Evolutionary conservation across 768 basidiomycete genomes (phyloP).

Genomic region (Psilocybe sp.): DNA sequence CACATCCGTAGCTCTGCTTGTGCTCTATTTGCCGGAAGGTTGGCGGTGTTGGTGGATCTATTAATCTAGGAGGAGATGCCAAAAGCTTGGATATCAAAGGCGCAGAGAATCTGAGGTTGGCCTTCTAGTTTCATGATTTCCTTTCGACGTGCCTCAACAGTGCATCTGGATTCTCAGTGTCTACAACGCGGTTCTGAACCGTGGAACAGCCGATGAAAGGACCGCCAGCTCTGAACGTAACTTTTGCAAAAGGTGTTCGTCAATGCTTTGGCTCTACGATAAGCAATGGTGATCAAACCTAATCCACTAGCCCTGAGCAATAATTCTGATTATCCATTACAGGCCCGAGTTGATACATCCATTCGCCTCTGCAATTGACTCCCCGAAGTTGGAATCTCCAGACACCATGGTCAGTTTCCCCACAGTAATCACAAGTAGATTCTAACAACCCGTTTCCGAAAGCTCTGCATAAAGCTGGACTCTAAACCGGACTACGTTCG

Average conservation of each 20-base stretch:
- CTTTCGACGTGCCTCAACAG: neutral
- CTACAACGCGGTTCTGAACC: conserved; percentile 60
- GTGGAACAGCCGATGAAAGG: conserved; percentile 47
- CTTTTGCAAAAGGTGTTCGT: conserved; percentile 62
- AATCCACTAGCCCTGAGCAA: neutral
- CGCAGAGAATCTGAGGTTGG: conserved; percentile 50
- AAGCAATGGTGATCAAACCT: conserved; percentile 39
- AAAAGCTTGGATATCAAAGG: conserved; percentile 53
- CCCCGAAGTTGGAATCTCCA: conserved; percentile 51
- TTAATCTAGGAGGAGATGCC: conserved; percentile 60
- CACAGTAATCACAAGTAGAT: neutral
- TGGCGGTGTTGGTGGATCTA: conserved; percentile 60
- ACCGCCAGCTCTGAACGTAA: conserved; percentile 55
- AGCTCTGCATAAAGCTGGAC: conserved; percentile 44
- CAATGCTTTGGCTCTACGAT: conserved; percentile 69
- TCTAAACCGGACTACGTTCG: conserved; percentile 61
- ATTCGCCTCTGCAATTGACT: conserved; percentile 66
- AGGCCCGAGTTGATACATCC: conserved; percentile 69
- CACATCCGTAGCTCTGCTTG: conserved; percentile 43
- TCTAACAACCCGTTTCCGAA: neutral
- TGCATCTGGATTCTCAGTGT: conserved; percentile 25
- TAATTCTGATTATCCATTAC: neutral
- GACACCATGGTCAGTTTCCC: conserved; percentile 42
- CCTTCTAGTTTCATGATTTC: neutral
- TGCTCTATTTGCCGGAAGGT: conserved; percentile 75